A percentile compares a stretch with the other conserved stretches of the same genome.
These are phyloP conservation scores for Diaporthe velutina DNA, from an alignment of 2,329 filamentous ascomycete genomes.

Conservation along the genomic window DNA sequence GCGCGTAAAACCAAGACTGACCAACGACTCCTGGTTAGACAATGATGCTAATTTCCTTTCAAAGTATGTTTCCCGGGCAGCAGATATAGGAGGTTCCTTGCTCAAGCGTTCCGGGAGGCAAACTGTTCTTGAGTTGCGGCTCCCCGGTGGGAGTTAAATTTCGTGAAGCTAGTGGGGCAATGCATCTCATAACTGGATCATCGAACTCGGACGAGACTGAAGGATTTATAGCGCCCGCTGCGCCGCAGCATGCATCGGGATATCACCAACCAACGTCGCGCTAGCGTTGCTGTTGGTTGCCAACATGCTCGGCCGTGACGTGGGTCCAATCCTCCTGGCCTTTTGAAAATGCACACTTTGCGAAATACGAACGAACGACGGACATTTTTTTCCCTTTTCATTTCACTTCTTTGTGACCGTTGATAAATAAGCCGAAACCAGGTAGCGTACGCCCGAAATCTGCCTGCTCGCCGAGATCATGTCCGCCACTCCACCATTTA, in stretches of 20 bases:
- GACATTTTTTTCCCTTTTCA: background rate
- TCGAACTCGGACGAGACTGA: no score
- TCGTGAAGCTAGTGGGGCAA: background rate
- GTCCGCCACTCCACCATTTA: slow-evolving; percentile 6
- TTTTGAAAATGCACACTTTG: background rate
- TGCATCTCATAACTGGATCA: background rate
- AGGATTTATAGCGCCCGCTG: background rate
- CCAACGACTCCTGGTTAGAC: background rate
- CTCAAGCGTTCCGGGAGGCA: background rate
- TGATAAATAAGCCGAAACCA: background rate
- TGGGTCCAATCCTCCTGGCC: background rate
- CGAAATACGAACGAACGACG: background rate
- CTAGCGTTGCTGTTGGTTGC: background rate
- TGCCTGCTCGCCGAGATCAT: background rate
- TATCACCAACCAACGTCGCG: background rate
- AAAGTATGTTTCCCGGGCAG: no score
- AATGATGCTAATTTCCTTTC: background rate
- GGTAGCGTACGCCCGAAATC: background rate
- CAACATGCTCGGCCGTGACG: background rate
- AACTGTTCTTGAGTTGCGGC: background rate
- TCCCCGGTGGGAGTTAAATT: background rate
- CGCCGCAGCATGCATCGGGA: background rate
- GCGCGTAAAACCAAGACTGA: background rate
- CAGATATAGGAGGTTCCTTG: no score
- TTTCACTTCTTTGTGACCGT: no score